Percentiles rank a stretch among this genome's conserved stretches.
phyloP scores from a whole-genome alignment of 768 basidiomycete species.

The Saitozyma podzolica region DNA sequence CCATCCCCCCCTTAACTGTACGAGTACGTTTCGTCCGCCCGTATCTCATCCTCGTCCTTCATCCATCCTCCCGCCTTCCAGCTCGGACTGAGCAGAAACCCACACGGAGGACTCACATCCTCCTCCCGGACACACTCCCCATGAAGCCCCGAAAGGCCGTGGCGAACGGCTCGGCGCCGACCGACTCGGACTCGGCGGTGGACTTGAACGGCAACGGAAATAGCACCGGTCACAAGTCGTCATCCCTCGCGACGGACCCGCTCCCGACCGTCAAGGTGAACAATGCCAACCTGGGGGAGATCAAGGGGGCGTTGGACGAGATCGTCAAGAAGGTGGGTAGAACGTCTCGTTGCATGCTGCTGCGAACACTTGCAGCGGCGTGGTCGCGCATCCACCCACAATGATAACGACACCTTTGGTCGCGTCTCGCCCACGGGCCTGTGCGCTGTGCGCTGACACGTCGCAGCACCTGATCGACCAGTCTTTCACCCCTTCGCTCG shows the following conservation, averaged over 20 bases:
- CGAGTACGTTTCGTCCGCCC: no score
- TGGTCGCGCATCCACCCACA: no score
- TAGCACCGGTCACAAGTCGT: background rate
- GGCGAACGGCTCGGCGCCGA: background rate
- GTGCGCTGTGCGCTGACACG: slow-evolving; percentile 7
- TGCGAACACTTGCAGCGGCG: no score
- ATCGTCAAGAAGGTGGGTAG: slow-evolving; percentile 80
- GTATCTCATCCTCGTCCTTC: no score
- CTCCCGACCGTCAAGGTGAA: slow-evolving; percentile 58
- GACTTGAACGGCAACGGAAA: background rate
- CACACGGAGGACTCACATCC: background rate
- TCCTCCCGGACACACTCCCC: background rate
- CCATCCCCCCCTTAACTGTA: no score
- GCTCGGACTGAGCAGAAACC: no score
- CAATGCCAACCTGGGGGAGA: slow-evolving; percentile 59
- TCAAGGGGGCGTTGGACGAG: slow-evolving; percentile 72
- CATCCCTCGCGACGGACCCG: slow-evolving; percentile 30
- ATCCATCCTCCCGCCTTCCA: no score
- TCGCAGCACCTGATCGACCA: slow-evolving; percentile 29
- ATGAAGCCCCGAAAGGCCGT: background rate
- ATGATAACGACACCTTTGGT: no score
- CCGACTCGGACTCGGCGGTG: background rate
- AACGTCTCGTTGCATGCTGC: no score
- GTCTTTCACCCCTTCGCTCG: slow-evolving; percentile 79
- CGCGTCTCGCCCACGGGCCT: slow-evolving; percentile 24